These are phyloP conservation scores for Aspergillus flavus DNA, from an alignment of 2,329 filamentous ascomycete genomes.

Conservation along the genomic window DNA sequence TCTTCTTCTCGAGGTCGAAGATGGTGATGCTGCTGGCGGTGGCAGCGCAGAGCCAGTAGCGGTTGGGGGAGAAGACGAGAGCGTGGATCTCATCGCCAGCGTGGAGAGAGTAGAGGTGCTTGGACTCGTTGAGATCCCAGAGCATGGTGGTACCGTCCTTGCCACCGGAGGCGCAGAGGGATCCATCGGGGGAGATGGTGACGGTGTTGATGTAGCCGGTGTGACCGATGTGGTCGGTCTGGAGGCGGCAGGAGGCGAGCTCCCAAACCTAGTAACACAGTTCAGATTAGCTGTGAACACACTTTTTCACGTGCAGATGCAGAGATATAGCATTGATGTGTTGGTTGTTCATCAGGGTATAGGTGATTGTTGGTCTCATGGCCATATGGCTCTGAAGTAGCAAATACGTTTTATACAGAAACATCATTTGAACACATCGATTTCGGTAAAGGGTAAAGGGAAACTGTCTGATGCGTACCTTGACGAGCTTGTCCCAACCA, in stretches of 20 bases:
- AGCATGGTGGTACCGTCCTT: constrained; percentile 99
- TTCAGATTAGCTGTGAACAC: not conserved
- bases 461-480: constrained; percentile 68
- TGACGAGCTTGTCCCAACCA: constrained; percentile 99
- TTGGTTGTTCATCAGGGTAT: constrained; percentile 47
- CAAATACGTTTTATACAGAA: constrained; percentile 95
- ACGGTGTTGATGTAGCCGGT: constrained; percentile 99
- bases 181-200: constrained; percentile 99
- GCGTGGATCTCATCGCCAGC: constrained; percentile 99
- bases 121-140: constrained; percentile 99
- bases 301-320: constrained; percentile 5
- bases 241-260: constrained; percentile 97
- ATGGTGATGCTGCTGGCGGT: constrained; percentile 98
- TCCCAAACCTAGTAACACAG: constrained; percentile 80
- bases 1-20: constrained; percentile 99
- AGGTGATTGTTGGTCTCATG: constrained; percentile 98
- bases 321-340: constrained; percentile 15
- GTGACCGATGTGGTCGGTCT: constrained; percentile 99
- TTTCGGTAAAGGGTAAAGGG: constrained; percentile 6
- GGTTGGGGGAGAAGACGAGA: constrained; percentile 99
- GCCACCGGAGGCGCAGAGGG: constrained; percentile 96
- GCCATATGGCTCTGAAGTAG: constrained; percentile 99
- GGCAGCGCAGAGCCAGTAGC: constrained; percentile 99
- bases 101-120: constrained; percentile 99
- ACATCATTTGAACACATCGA: constrained; percentile 73